Conservation (phyloP, 139 green algal genomes). For the Yamagishiella unicocca region DNA sequence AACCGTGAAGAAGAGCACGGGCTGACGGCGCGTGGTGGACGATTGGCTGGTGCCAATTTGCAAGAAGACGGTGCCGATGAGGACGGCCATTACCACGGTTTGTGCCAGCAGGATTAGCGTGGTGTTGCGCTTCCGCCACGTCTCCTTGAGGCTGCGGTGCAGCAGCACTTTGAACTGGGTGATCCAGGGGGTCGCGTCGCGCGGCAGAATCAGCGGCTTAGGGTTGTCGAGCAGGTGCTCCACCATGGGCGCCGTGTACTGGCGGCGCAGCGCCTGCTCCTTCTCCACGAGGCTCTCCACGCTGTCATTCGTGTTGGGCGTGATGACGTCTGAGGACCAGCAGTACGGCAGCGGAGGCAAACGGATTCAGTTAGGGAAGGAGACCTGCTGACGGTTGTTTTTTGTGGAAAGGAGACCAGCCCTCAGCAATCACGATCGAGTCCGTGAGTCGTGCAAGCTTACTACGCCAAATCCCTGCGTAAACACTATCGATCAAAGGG, state of each 20-base stretch:
- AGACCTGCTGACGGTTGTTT: too few relatives aligned
- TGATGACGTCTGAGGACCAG: constrained; percentile 60
- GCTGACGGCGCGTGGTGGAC: constrained; percentile 53
- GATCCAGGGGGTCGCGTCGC: constrained; percentile 64
- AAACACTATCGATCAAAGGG: too few relatives aligned
- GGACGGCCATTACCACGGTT: constrained; percentile 53
- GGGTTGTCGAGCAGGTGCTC: constrained; percentile 41
- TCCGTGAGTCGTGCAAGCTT: too few relatives aligned
- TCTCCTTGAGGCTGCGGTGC: constrained; percentile 63
- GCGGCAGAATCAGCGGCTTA: constrained; percentile 8
- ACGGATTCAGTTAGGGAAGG: too few relatives aligned
- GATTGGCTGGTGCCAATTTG: constrained; percentile 65
- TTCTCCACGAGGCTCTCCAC: constrained; percentile 42
- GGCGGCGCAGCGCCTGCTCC: neutral
- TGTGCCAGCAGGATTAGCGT: constrained; percentile 49
- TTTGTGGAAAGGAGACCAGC: too few relatives aligned
- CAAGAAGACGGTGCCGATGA: constrained; percentile 57
- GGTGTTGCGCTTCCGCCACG: constrained; percentile 59
- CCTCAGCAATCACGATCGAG: too few relatives aligned
- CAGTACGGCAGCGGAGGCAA: too few relatives aligned
- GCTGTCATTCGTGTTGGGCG: constrained; percentile 44
- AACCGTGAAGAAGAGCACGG: constrained; percentile 71
- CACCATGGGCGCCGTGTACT: constrained; percentile 19
- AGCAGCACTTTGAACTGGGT: constrained; percentile 65
- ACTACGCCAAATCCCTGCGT: too few relatives aligned